Evolutionary conservation across 108 stramenopile genomes (phyloP).

Genomic region (Discostella stelligeroides): DNA sequence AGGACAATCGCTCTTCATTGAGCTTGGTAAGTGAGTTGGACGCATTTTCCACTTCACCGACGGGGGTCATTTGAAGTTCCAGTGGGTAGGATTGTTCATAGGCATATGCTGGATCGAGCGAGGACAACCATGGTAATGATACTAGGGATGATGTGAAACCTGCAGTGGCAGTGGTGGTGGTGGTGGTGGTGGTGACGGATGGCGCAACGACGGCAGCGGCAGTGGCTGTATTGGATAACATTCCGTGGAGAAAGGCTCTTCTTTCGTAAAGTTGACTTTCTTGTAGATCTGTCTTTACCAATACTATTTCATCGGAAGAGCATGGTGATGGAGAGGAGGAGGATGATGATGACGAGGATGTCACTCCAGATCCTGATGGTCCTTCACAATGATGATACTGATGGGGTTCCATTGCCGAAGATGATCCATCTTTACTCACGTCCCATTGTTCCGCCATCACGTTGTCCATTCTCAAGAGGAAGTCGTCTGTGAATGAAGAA

Average conservation of each 20-base stretch:
- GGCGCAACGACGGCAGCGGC: too few relatives aligned
- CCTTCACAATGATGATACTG: too few relatives aligned
- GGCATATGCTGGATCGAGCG: conserved; percentile 39
- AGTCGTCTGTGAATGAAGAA: too few relatives aligned
- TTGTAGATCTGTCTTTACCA: too few relatives aligned
- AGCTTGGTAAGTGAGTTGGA: conserved; percentile 34
- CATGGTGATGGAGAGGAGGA: not conserved
- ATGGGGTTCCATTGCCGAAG: too few relatives aligned
- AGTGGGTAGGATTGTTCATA: conserved; percentile 60
- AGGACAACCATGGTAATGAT: not conserved
- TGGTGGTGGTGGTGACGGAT: too few relatives aligned
- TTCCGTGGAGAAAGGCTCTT: conserved; percentile 26
- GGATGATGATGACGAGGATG: not conserved
- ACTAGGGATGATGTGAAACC: not conserved
- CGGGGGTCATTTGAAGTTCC: conserved; percentile 40
- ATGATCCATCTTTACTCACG: too few relatives aligned
- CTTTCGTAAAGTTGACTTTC: conserved; percentile 2
- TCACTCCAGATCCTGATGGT: too few relatives aligned
- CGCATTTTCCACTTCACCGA: conserved; percentile 38
- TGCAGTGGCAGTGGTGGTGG: too few relatives aligned
- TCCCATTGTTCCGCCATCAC: too few relatives aligned
- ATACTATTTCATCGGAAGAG: not conserved
- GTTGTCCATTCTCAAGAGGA: too few relatives aligned
- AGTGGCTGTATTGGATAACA: conserved; percentile 22
- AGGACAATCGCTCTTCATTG: conserved; percentile 35